Evolutionary conservation across 352 stramenopile species (phyloP).

Genomic region (Plasmopara muralis): DNA sequence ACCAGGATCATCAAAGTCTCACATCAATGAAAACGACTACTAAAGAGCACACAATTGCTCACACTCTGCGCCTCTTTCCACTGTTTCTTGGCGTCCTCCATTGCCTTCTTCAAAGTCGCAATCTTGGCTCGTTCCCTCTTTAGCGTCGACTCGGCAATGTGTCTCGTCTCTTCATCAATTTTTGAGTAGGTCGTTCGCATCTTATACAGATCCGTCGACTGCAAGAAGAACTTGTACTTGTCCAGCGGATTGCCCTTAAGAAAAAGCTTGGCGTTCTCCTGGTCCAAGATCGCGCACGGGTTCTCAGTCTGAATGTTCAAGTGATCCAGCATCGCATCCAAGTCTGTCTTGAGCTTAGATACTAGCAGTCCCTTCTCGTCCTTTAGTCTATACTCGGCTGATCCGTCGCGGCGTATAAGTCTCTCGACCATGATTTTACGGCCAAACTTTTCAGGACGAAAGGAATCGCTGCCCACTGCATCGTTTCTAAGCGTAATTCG

Average conservation of each 20-base stretch:
- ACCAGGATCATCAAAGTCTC: conserved; percentile 25
- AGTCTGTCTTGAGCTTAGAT: conserved; percentile 87
- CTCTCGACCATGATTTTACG: conserved; percentile 92
- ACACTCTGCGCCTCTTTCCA: conserved; percentile 70
- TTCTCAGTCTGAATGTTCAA: conserved; percentile 96
- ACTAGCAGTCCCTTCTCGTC: conserved; percentile 48
- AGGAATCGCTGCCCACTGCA: conserved; percentile 81
- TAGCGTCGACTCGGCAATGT: conserved; percentile 44
- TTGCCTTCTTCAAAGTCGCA: conserved; percentile 8
- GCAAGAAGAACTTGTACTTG: conserved; percentile 97
- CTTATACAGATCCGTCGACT: conserved; percentile 82
- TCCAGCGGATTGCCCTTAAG: conserved; percentile 82
- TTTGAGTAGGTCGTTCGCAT: conserved; percentile 84
- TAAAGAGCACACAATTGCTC: conserved; percentile 7
- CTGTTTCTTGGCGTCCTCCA: conserved; percentile 46
- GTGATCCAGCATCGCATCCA: conserved; percentile 92
- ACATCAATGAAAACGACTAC: conserved; percentile 10
- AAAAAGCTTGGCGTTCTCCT: conserved; percentile 98
- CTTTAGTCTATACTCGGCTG: conserved; percentile 68
- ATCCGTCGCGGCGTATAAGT: conserved; percentile 80
- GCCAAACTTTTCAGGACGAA: conserved; percentile 87
- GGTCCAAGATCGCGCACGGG: conserved; percentile 94
- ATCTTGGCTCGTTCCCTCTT: conserved; percentile 18
- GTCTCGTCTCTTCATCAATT: conserved; percentile 65
- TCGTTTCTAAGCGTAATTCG: conserved; percentile 92